Conservation (phyloP, 306 rosid species). For the Trifolium fragiferum region DNA sequence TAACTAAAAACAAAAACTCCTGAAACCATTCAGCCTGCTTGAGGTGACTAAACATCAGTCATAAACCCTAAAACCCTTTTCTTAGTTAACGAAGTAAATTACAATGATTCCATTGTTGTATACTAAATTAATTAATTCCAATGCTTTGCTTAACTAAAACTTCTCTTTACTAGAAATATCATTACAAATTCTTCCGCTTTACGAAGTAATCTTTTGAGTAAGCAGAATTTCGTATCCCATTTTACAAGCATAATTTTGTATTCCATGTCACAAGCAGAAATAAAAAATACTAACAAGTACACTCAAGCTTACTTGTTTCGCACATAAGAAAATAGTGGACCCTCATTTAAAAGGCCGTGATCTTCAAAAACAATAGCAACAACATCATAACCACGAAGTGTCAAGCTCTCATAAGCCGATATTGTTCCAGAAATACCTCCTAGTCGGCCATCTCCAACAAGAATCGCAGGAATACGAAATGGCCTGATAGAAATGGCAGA, state of each 20-base stretch:
- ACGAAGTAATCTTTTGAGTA: conserved; percentile 12
- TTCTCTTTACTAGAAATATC: conserved; percentile 2
- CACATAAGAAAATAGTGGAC: conserved; percentile 68
- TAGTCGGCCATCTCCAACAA: conserved; percentile 87
- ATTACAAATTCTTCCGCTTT: background rate
- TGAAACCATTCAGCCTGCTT: conserved; percentile 32
- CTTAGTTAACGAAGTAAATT: conserved; percentile 18
- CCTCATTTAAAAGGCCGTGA: conserved; percentile 90
- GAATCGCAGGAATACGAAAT: conserved; percentile 86
- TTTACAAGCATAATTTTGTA: conserved; percentile 22
- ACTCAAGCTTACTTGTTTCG: conserved; percentile 64
- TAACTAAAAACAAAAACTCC: conserved; percentile 14
- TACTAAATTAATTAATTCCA: background rate
- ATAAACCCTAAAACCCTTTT: conserved; percentile 11
- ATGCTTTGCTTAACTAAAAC: conserved; percentile 16
- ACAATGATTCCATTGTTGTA: background rate
- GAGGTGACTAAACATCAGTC: conserved; percentile 16
- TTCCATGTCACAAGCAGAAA: conserved; percentile 33
- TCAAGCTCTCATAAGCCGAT: conserved; percentile 90
- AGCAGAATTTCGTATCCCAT: background rate
- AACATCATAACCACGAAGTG: conserved; percentile 84
- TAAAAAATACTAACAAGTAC: conserved; percentile 16
- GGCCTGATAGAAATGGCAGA: conserved; percentile 60
- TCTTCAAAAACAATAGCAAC: conserved; percentile 79
- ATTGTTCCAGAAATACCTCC: conserved; percentile 97